Conservation (phyloP, 495 filamentous ascomycete genomes). For the Friedmanniomyces simplex region DNA sequence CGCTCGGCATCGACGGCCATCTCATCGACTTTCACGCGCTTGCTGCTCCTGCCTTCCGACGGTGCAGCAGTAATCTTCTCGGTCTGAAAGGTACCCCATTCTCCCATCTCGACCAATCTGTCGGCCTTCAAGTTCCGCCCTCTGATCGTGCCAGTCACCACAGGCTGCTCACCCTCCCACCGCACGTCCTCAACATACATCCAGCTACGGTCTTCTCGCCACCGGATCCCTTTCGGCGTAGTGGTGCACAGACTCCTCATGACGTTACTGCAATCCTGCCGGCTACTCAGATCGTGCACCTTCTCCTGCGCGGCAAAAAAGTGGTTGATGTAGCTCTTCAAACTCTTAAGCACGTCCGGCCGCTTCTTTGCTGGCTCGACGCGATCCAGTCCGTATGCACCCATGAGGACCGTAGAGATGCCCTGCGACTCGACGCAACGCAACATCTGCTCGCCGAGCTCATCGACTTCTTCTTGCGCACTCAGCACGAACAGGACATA, state of each 20-base stretch:
- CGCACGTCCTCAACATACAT: conserved; percentile 77
- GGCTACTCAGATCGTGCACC: conserved; percentile 70
- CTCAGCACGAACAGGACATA: conserved; percentile 80
- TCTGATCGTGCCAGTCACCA: conserved; percentile 78
- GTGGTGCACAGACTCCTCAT: conserved; percentile 83
- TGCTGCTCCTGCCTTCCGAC: conserved; percentile 41
- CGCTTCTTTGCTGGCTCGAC: conserved; percentile 69
- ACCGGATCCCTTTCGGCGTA: conserved; percentile 80
- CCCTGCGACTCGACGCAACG: conserved; percentile 85
- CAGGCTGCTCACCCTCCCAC: conserved; percentile 48
- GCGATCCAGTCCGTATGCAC: conserved; percentile 46
- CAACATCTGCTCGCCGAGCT: conserved; percentile 68
- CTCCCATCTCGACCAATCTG: conserved; percentile 78
- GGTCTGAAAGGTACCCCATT: conserved; percentile 93
- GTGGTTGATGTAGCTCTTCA: conserved; percentile 83
- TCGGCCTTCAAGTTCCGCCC: conserved; percentile 83
- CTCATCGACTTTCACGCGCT: conserved; percentile 41
- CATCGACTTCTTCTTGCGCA: conserved; percentile 69
- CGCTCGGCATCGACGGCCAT: conserved; percentile 50
- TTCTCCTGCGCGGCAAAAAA: conserved; percentile 87
- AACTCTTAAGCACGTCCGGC: conserved; percentile 60
- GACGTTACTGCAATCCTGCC: conserved; percentile 80
- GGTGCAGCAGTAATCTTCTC: conserved; percentile 72
- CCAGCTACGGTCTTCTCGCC: conserved; percentile 91
- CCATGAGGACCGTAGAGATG: conserved; percentile 71